phyloP scores from a whole-genome alignment of 2,329 filamentous ascomycete species.

The Botrytis fabae region DNA sequence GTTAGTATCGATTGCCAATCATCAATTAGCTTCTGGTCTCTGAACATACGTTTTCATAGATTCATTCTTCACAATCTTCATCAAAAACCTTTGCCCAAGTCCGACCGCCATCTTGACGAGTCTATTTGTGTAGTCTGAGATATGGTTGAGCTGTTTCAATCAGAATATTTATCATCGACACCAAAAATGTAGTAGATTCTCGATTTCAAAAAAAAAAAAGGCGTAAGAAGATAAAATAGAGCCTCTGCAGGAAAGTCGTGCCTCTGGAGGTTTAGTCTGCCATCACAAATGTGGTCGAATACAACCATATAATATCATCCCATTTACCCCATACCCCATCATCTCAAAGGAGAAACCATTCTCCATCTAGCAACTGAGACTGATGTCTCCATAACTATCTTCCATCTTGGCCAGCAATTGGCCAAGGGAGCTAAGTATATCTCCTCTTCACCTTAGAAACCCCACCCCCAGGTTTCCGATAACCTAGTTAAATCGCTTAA shows the following conservation, averaged over 20 bases:
- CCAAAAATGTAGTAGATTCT: not conserved
- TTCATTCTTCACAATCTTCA: conserved; percentile 55
- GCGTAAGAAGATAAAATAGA: not conserved
- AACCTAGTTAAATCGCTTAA: not conserved
- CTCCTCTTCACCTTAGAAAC: not conserved
- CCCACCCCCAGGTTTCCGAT: conserved; percentile 11
- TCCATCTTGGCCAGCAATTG: not conserved
- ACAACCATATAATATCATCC: conserved; percentile 1
- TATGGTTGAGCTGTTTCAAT: not conserved
- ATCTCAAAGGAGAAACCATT: not conserved
- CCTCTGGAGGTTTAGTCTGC: not conserved
- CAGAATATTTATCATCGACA: not conserved
- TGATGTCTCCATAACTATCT: not conserved
- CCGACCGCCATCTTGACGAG: not conserved
- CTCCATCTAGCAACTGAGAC: not conserved
- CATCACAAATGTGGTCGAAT: not conserved
- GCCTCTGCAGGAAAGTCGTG: not conserved
- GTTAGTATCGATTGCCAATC: not conserved
- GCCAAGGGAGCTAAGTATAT: not conserved
- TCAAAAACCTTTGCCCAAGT: conserved; percentile 13
- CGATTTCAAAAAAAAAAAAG: not conserved
- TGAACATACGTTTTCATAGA: conserved; percentile 56
- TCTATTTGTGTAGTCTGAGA: not conserved
- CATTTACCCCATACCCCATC: not conserved
- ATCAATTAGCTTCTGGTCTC: not conserved